Percentiles rank a stretch among this genome's conserved stretches.
These are phyloP conservation scores for Oidiodendron maius DNA, from an alignment of 495 filamentous ascomycete species.

Conservation along the genomic window DNA sequence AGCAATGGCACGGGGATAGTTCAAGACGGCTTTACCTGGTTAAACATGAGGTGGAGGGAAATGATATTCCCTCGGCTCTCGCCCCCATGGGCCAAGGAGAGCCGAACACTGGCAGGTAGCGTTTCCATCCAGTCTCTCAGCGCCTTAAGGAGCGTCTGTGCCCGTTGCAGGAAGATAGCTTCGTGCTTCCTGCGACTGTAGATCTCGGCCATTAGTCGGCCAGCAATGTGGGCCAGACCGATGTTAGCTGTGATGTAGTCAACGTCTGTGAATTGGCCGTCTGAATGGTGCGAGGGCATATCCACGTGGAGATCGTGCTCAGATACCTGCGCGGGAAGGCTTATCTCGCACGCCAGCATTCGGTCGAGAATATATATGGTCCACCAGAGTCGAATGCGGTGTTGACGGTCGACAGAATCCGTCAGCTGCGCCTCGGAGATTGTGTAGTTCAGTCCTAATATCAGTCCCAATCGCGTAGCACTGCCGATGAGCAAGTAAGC, in stretches of 20 bases:
- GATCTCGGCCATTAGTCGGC: neutral
- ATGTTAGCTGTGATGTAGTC: neutral
- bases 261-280: neutral
- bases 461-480: slow-evolving; percentile 46
- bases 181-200: neutral
- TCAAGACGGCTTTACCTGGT: neutral
- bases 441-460: slow-evolving; percentile 44
- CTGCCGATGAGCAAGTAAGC: slow-evolving; percentile 46
- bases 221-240: neutral
- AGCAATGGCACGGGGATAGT: too few relatives aligned
- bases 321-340: slow-evolving; percentile 43
- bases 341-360: slow-evolving; percentile 41
- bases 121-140: neutral
- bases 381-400: slow-evolving; percentile 46
- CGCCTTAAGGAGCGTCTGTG: neutral
- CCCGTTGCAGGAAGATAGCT: neutral
- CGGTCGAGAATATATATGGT: slow-evolving; percentile 46
- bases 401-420: slow-evolving; percentile 33
- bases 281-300: slow-evolving; percentile 26
- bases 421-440: slow-evolving; percentile 11
- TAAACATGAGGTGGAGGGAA: slow-evolving; percentile 3
- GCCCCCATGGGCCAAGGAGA: neutral
- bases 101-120: neutral
- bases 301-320: slow-evolving; percentile 43
- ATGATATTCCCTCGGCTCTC: neutral